phyloP scores from a whole-genome alignment of 2,329 filamentous ascomycete genomes.

The Stemphylium beticola region DNA sequence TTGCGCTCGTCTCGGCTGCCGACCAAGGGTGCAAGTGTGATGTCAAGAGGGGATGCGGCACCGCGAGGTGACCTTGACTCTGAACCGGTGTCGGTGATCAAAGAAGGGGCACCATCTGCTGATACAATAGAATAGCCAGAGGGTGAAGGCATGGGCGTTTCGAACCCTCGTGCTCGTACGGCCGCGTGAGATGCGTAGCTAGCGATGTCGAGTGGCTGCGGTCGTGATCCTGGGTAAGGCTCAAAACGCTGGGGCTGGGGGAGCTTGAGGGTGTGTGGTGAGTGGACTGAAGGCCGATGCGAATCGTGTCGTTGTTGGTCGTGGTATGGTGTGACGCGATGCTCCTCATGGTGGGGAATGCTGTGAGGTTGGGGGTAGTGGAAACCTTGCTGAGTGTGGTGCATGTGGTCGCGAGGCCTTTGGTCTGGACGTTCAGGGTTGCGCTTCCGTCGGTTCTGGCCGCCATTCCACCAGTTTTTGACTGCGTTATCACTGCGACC shows the following conservation, averaged over 20 bases:
- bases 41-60: slow-evolving; percentile 55
- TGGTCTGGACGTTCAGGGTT: slow-evolving; percentile 44
- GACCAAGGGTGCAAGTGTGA: slow-evolving; percentile 47
- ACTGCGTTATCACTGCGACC: slow-evolving; percentile 93
- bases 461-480: slow-evolving; percentile 98
- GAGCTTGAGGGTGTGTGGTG: slow-evolving; percentile 39
- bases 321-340: slow-evolving; percentile 35
- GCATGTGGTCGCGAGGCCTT: slow-evolving; percentile 34
- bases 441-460: slow-evolving; percentile 76
- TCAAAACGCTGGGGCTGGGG: slow-evolving; percentile 44
- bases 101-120: slow-evolving; percentile 68
- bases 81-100: slow-evolving; percentile 69
- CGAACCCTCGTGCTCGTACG: slow-evolving; percentile 47
- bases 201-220: slow-evolving; percentile 41
- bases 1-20: slow-evolving; percentile 47
- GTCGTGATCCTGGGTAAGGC: slow-evolving; percentile 39
- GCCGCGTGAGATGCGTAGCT: slow-evolving; percentile 29
- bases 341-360: slow-evolving; percentile 35
- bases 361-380: slow-evolving; percentile 36
- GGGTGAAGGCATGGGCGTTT: slow-evolving; percentile 69
- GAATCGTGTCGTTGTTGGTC: slow-evolving; percentile 35
- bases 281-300: slow-evolving; percentile 33
- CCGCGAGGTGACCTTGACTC: slow-evolving; percentile 55
- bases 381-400: slow-evolving; percentile 42
- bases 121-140: slow-evolving; percentile 68